Base-by-base conservation (phyloP, 202 grass and related monocot genomes). In the Schoenoplectus triqueter region DNA sequence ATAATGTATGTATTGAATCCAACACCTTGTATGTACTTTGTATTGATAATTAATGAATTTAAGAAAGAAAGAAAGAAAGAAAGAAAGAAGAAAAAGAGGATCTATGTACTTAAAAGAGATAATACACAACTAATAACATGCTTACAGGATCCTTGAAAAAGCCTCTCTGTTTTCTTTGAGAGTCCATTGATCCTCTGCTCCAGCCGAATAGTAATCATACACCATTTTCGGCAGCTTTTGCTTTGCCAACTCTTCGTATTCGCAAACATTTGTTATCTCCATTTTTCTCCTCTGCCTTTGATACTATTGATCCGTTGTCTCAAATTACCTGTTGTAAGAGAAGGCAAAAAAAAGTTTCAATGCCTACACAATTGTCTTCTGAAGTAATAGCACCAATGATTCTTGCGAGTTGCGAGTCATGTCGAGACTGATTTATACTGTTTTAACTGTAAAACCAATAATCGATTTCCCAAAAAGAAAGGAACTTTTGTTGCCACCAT, bases 61-160 rank as follows among this genome's bases (percentile, higher is more conserved):
- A 31, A 75, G 49, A 55, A 52, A 75, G 19, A 65, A 66, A 1
- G 5, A 13, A 59, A 1, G 5, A 13, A 59, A n/a, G 14, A 57
- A 39, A 56, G 5, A 40, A 17, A 18, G 14, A 17, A 18, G 14
- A 57, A 77, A 10, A 21, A 22, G 8, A 73, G 9, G 11, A 51
- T 11, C 18, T 21, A 76, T 55, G 49, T 56, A 55, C n/a, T 31
- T 39, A 7, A 39, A 41, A 42, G 73, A 60, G 22, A 76, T 39
- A 44, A 9, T 17, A 60, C 0, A 20, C 19, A 74, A 13, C 22
- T 21, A 81, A 71, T 77, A 90, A 87, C 6, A 85, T 87, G 69
- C 93, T 95, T 92, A 98, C 95, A 95, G 62, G 75, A 98, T 95
- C 66, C 93, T 98, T 50, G 95, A 90, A 85, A 98, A 98, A 49